Percentiles rank a stretch among this genome's conserved stretches.
Evolutionary conservation across 805 yeast species (phyloP).

Genomic region (Saturnispora bothae): DNA sequence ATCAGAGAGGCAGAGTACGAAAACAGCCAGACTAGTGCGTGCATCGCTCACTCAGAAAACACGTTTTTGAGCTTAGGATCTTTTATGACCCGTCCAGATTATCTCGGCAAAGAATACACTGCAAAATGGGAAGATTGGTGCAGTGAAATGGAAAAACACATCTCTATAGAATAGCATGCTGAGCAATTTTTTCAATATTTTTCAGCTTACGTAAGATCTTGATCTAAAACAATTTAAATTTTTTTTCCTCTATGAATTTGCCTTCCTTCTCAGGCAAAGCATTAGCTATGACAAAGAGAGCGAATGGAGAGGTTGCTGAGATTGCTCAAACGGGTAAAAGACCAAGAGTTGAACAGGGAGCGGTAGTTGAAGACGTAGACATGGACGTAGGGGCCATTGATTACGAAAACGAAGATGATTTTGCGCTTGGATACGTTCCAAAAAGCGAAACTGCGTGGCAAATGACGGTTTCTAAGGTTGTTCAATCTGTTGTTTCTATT

Average conservation of each 20-base stretch:
- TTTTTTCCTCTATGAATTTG: neutral
- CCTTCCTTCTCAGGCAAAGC: neutral
- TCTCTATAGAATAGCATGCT: neutral
- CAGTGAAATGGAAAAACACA: neutral
- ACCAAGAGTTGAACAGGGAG: neutral
- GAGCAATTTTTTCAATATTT: slow-evolving; percentile 1
- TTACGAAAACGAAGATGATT: neutral
- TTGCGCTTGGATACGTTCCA: slow-evolving; percentile 9
- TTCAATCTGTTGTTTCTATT: slow-evolving; percentile 77
- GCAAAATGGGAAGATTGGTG: slow-evolving; percentile 5
- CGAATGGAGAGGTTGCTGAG: slow-evolving; percentile 1
- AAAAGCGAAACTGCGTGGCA: slow-evolving; percentile 49
- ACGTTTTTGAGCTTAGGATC: no score
- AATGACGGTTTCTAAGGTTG: slow-evolving; percentile 68
- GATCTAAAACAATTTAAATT: neutral
- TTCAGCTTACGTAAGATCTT: no score
- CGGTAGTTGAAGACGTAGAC: neutral
- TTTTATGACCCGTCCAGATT: no score
- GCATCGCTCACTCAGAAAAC: no score
- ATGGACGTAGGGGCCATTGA: neutral
- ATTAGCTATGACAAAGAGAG: slow-evolving; percentile 2
- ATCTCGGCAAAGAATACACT: slow-evolving; percentile 1
- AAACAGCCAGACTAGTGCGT: neutral
- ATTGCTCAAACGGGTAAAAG: neutral
- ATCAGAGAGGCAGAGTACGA: slow-evolving; percentile 33